Percentiles rank a stretch among this genome's conserved stretches.
phyloP scores from a whole-genome alignment of 1,284 basidiomycete species.

The Mycena sp. region DNA sequence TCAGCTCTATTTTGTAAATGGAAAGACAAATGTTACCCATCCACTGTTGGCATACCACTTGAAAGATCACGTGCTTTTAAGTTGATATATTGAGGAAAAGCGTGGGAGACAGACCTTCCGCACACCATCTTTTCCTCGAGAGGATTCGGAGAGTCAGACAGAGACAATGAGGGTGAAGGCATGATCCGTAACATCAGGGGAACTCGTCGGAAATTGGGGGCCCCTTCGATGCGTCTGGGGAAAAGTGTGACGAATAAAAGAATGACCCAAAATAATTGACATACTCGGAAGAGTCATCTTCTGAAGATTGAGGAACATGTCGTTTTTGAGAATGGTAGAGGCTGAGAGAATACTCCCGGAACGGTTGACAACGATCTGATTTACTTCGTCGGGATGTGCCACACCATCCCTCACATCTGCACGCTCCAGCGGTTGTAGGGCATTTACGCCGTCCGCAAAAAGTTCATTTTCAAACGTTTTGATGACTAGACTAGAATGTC shows the following conservation, averaged over 20 bases:
- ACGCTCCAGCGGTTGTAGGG: slow-evolving; percentile 87
- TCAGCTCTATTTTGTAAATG: slow-evolving; percentile 21
- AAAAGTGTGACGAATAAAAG: not conserved
- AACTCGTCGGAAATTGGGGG: slow-evolving; percentile 90
- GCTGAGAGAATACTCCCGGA: slow-evolving; percentile 90
- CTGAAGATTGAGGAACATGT: slow-evolving; percentile 95
- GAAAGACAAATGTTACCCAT: slow-evolving; percentile 65
- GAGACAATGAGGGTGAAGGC: slow-evolving; percentile 38
- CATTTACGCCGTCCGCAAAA: slow-evolving; percentile 79
- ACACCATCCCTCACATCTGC: slow-evolving; percentile 78
- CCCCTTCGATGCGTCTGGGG: slow-evolving; percentile 86
- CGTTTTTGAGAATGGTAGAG: slow-evolving; percentile 96
- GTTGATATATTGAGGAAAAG: slow-evolving; percentile 13
- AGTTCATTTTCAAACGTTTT: slow-evolving; percentile 96
- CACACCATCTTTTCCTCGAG: slow-evolving; percentile 76
- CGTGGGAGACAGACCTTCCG: slow-evolving; percentile 68
- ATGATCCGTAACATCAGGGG: slow-evolving; percentile 68
- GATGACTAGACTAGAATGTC: slow-evolving; percentile 68
- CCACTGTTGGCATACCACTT: slow-evolving; percentile 90
- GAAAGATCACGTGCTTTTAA: not conserved
- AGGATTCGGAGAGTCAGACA: slow-evolving; percentile 41
- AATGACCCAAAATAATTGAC: slow-evolving; percentile 39
- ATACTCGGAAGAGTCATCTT: slow-evolving; percentile 95
- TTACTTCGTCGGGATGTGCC: slow-evolving; percentile 90
- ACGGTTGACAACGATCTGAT: slow-evolving; percentile 85